These are phyloP conservation scores for Globisporangium cystogenes DNA, from an alignment of 352 stramenopile species.

Conservation along the genomic window DNA sequence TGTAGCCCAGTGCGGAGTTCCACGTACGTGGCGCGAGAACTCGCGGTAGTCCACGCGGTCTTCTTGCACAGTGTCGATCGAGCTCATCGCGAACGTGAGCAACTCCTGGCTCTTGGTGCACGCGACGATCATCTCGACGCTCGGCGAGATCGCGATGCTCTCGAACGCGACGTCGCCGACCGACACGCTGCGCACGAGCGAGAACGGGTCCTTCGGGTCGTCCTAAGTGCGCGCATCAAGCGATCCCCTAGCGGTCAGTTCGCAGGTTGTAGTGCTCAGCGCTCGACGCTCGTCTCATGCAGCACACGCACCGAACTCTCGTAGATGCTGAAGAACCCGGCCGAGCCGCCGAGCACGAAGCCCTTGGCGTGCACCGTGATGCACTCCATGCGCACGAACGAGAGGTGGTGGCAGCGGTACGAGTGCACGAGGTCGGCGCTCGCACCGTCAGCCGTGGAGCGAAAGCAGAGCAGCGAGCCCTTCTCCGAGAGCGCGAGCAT, in stretches of 20 bases:
- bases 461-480: conserved; percentile 60
- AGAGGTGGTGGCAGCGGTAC: conserved; percentile 57
- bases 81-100: conserved; percentile 58
- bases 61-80: conserved; percentile 75
- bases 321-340: conserved; percentile 73
- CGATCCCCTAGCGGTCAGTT: no score
- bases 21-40: conserved; percentile 46
- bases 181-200: conserved; percentile 62
- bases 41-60: conserved; percentile 60
- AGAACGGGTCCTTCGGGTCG: conserved; percentile 71
- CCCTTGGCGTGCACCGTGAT: conserved; percentile 58
- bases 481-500: conserved; percentile 70
- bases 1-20: not conserved
- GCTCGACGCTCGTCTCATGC: no score
- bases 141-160: conserved; percentile 62
- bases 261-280: no score
- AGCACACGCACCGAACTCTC: conserved; percentile 48
- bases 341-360: conserved; percentile 68
- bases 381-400: conserved; percentile 66
- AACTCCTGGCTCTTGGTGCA: conserved; percentile 69
- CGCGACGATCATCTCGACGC: conserved; percentile 48
- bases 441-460: conserved; percentile 35
- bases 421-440: conserved; percentile 65
- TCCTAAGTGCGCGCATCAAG: no score
- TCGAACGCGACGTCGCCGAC: conserved; percentile 75